These are phyloP conservation scores for Pythium phragmitis DNA, from an alignment of 352 stramenopile species.

Conservation along the genomic window DNA sequence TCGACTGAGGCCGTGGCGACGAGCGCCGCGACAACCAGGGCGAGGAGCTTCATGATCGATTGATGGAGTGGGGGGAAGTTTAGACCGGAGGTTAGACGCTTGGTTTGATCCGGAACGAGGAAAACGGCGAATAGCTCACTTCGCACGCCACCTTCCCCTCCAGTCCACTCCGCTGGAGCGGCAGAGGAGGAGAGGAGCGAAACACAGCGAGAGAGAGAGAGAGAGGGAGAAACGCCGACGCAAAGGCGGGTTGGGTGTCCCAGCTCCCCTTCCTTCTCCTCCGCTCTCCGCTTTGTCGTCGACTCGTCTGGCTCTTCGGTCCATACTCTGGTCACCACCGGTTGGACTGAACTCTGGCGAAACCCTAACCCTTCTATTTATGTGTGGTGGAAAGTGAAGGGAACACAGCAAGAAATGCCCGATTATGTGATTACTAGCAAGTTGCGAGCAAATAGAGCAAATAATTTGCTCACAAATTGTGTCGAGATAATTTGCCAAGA, in stretches of 20 bases:
- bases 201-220: not conserved
- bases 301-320: not conserved
- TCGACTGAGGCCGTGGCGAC: constrained; percentile 34
- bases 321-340: not conserved
- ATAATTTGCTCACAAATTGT: too few relatives aligned
- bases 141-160: not conserved
- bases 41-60: constrained; percentile 14
- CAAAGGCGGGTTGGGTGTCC: constrained; percentile 1
- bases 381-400: not conserved
- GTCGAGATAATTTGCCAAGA: too few relatives aligned
- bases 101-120: not conserved
- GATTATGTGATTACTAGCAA: too few relatives aligned
- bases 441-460: too few relatives aligned
- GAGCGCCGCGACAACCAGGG: constrained; percentile 28
- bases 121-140: constrained; percentile 2
- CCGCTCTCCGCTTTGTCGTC: not conserved
- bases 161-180: not conserved
- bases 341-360: constrained; percentile 5
- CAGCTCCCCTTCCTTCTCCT: not conserved
- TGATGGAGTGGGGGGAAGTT: not conserved
- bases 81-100: not conserved
- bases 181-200: constrained; percentile 2
- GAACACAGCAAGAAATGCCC: not conserved
- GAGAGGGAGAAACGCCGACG: not conserved
- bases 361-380: not conserved